phyloP scores from a whole-genome alignment of 2,329 filamentous ascomycete genomes.

The Xylariaceae sp. region DNA sequence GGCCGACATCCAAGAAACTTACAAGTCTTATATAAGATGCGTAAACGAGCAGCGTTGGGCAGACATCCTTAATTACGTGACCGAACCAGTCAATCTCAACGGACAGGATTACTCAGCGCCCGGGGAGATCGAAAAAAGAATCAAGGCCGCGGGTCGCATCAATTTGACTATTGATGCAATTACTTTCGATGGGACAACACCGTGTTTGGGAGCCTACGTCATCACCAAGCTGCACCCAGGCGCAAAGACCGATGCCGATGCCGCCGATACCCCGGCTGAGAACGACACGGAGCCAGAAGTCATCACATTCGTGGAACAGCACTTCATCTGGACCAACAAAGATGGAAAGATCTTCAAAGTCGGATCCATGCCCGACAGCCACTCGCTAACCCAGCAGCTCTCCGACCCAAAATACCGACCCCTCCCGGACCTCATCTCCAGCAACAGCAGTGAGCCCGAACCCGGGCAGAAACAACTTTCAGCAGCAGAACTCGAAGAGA shows the following conservation, averaged over 20 bases:
- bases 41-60: constrained; percentile 21
- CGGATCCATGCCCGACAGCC: constrained; percentile 13
- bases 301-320: constrained; percentile 15
- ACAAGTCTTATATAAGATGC: constrained; percentile 17
- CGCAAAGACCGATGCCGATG: neutral
- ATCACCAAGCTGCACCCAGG: constrained; percentile 10
- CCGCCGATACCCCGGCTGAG: neutral
- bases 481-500: constrained; percentile 16
- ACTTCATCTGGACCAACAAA: constrained; percentile 16
- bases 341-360: constrained; percentile 18
- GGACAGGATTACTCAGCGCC: constrained; percentile 10
- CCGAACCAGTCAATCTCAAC: constrained; percentile 12
- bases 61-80: constrained; percentile 16
- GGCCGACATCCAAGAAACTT: constrained; percentile 14
- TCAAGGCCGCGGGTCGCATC: constrained; percentile 9
- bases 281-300: too few relatives aligned
- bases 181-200: constrained; percentile 16
- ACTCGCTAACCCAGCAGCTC: constrained; percentile 16
- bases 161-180: constrained; percentile 19
- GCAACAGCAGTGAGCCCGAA: neutral
- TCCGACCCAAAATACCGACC: constrained; percentile 7
- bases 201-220: constrained; percentile 12
- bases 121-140: constrained; percentile 14
- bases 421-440: neutral
- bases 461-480: constrained; percentile 6